These are phyloP conservation scores for Coemansia sp. DNA, from an alignment of 192 early-diverging fungal species.

Conservation along the genomic window DNA sequence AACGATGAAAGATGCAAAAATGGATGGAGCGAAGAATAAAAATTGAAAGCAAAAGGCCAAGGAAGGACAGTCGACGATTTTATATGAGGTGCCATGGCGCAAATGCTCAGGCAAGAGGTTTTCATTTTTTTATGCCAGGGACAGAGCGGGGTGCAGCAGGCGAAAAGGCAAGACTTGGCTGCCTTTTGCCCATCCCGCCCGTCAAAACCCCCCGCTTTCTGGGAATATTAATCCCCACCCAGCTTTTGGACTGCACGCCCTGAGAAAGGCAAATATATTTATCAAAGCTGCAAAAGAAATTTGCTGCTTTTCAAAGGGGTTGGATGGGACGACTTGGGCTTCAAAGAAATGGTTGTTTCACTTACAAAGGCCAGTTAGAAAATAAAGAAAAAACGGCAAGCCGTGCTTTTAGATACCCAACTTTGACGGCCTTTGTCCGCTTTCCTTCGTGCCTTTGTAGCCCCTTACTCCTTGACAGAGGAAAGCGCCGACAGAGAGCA, in stretches of 20 bases:
- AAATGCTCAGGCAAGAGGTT: neutral
- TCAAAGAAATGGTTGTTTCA: too few relatives aligned
- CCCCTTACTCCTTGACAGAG: too few relatives aligned
- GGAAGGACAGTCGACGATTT: neutral
- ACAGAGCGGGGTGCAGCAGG: neutral
- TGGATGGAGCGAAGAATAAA: neutral
- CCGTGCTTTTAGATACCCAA: too few relatives aligned
- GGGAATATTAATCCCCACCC: neutral
- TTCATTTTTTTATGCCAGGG: neutral
- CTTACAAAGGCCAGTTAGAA: too few relatives aligned
- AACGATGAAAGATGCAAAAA: neutral
- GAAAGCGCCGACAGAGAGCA: too few relatives aligned
- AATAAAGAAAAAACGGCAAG: too few relatives aligned
- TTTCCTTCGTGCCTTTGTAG: too few relatives aligned
- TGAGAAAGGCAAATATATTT: constrained; percentile 5
- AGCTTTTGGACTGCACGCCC: neutral
- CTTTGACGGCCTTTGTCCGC: too few relatives aligned
- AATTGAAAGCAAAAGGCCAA: neutral
- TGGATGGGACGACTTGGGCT: too few relatives aligned
- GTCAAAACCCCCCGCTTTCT: neutral
- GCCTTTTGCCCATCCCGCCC: neutral
- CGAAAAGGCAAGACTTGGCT: neutral
- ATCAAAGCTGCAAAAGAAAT: constrained; percentile 5
- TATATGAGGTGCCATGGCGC: neutral
- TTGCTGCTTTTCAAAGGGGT: neutral